Evolutionary conservation across 2,329 filamentous ascomycete species (phyloP).

Genomic region (Cladobotryum protrusum): DNA sequence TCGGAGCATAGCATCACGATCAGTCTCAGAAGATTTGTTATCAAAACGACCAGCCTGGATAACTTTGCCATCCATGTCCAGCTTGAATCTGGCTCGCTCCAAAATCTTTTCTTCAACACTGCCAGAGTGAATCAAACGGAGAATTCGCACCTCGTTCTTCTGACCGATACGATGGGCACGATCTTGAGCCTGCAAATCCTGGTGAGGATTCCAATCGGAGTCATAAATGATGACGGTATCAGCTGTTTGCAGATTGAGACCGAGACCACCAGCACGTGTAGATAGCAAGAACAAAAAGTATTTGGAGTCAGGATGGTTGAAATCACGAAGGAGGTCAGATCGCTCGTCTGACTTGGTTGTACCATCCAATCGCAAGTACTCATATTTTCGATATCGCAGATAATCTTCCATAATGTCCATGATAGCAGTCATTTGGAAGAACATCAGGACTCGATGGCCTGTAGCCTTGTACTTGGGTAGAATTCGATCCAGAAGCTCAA

Average conservation of each 20-base stretch:
- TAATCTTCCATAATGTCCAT: slow-evolving; percentile 99
- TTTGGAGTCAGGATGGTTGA: slow-evolving; percentile 83
- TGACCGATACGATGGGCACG: slow-evolving; percentile 99
- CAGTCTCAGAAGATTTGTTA: slow-evolving; percentile 97
- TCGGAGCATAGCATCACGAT: slow-evolving; percentile 92
- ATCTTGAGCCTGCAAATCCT: slow-evolving; percentile 98
- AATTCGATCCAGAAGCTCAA: slow-evolving; percentile 87
- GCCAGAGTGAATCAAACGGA: slow-evolving; percentile 91
- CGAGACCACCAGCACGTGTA: slow-evolving; percentile 94
- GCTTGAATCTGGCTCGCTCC: slow-evolving; percentile 92
- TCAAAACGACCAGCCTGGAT: slow-evolving; percentile 99
- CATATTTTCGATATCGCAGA: slow-evolving; percentile 71
- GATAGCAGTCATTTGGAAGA: slow-evolving; percentile 99
- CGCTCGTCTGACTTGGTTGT: slow-evolving; percentile 97
- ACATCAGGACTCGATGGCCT: slow-evolving; percentile 95
- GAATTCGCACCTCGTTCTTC: slow-evolving; percentile 97
- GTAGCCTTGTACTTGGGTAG: slow-evolving; percentile 88
- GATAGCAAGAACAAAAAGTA: slow-evolving; percentile 99
- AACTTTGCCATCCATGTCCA: slow-evolving; percentile 99
- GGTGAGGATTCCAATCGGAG: slow-evolving; percentile 98
- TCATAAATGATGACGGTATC: slow-evolving; percentile 99
- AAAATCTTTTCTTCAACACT: slow-evolving; percentile 98
- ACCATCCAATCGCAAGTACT: slow-evolving; percentile 89
- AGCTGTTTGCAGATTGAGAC: slow-evolving; percentile 93
- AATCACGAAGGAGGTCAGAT: slow-evolving; percentile 79